Evolutionary conservation across 192 early-diverging fungal species (phyloP), one percentile per base, ranked within the genome.

Genomic region (Dimargaris xerosporica): DNA sequence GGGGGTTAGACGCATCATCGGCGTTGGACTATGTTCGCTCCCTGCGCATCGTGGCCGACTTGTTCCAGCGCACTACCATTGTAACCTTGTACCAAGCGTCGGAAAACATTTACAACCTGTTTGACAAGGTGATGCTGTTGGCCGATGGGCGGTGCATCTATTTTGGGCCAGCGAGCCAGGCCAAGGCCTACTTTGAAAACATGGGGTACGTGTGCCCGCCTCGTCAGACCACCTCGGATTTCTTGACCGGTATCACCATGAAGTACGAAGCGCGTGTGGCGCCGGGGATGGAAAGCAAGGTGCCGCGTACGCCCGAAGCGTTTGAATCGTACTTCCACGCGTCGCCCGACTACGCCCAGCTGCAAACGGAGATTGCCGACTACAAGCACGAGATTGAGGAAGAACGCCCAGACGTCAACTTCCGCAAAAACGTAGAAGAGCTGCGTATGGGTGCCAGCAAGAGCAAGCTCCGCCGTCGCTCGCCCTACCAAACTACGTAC

Each of bases 11-110:
- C 73, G 83, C 86, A 28, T 85, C 85, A 53, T 86, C 84, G 3
- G 86, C 89, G 43, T 73, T 91, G 11, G 89, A 91, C 64, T 91
- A 87, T 60, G 81, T 83, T 44, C 78, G 82, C 29, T 84, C 79
- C n/a, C 74, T 91, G 29, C 82, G 89, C 50, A 82, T 87, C 52
- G 79, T 78, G 72, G 80, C 84, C 39, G 82, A 89, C 60, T 74
- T 86, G 29, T 67, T 84, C 54, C 70, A 82, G 26, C 83, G 83
- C 62, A 75, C 85, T 0, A 80, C 80, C 0, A 55, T 86, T 19
- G 75, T 77, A 5, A 80, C 80, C 21, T 73, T 83, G 51, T 83
- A 83, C 72, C 89, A 91, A 69, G 85, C 87, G 21, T 83, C 81
- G 41, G 81, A 82, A 63, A 78, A 73, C 71, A 84, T 86, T 56